These are phyloP conservation scores for Quercus rubra DNA, from an alignment of 306 rosid species.

Conservation along the genomic window DNA sequence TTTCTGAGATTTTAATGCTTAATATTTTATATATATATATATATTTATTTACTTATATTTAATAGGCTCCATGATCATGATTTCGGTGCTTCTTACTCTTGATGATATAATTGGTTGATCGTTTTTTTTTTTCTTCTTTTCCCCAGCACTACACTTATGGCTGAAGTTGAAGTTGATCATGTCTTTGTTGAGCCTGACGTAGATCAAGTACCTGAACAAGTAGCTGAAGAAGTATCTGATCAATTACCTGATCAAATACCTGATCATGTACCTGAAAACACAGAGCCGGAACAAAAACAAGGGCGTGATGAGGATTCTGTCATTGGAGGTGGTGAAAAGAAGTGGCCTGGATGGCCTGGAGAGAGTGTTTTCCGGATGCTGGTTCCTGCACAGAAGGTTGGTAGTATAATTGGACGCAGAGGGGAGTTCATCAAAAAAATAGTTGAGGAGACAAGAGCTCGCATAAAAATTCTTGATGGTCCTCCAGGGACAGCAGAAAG, in stretches of 20 bases:
- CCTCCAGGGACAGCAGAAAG: conserved; percentile 96
- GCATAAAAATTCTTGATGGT: conserved; percentile 94
- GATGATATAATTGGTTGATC: neutral
- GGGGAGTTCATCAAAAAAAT: conserved; percentile 92
- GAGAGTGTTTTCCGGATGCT: conserved; percentile 96
- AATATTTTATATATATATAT: too few species aligned
- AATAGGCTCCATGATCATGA: neutral
- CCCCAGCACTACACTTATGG: conserved; percentile 45
- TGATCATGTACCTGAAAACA: conserved; percentile 18
- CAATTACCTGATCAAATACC: conserved; percentile 22
- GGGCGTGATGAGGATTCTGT: conserved; percentile 42
- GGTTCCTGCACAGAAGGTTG: conserved; percentile 95
- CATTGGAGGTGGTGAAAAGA: conserved; percentile 64
- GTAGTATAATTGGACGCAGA: conserved; percentile 95
- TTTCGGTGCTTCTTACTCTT: neutral
- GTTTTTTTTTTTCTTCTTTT: neutral
- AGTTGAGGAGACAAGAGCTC: conserved; percentile 93
- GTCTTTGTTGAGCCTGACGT: conserved; percentile 26
- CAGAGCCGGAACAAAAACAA: conserved; percentile 32
- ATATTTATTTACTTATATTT: too few species aligned
- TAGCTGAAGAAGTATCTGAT: conserved; percentile 26
- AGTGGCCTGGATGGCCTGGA: conserved; percentile 99
- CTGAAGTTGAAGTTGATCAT: conserved; percentile 62
- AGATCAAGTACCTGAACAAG: conserved; percentile 23
- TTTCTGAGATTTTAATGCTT: neutral